These are phyloP conservation scores for Boletus vinaceobasis DNA, from an alignment of 768 basidiomycete species.

Conservation along the genomic window DNA sequence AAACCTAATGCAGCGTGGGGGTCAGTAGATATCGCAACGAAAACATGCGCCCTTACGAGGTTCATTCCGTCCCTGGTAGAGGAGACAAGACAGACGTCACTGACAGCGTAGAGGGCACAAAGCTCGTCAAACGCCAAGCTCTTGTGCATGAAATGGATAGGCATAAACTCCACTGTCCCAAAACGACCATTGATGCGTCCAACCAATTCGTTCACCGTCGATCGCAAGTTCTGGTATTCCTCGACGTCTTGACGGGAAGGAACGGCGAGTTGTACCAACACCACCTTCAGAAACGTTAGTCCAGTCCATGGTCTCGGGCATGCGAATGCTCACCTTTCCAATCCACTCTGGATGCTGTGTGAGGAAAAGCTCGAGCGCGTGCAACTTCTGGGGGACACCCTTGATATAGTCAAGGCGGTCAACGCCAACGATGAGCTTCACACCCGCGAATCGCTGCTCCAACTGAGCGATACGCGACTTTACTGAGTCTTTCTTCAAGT, in stretches of 20 bases:
- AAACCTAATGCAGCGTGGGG: slow-evolving; percentile 58
- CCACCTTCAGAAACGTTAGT: slow-evolving; percentile 53
- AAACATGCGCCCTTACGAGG: slow-evolving; percentile 55
- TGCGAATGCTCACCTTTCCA: slow-evolving; percentile 65
- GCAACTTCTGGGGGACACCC: slow-evolving; percentile 97
- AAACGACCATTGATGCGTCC: slow-evolving; percentile 98
- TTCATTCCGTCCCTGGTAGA: slow-evolving; percentile 99
- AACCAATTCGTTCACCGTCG: slow-evolving; percentile 95
- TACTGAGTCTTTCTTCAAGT: slow-evolving; percentile 77
- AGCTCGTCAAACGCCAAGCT: slow-evolving; percentile 90
- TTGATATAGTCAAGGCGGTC: slow-evolving; percentile 99
- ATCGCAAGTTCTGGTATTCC: slow-evolving; percentile 96
- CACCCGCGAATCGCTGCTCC: slow-evolving; percentile 87
- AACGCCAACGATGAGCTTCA: slow-evolving; percentile 97
- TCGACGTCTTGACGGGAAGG: slow-evolving; percentile 98
- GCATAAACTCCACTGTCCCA: slow-evolving; percentile 99
- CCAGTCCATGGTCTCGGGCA: neutral
- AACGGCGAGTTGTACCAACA: slow-evolving; percentile 94
- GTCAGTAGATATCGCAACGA: slow-evolving; percentile 5
- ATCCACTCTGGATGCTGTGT: slow-evolving; percentile 99
- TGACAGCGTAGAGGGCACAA: slow-evolving; percentile 95
- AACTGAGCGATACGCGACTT: slow-evolving; percentile 75
- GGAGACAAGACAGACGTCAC: slow-evolving; percentile 94
- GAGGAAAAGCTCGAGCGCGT: slow-evolving; percentile 94
- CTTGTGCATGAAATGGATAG: slow-evolving; percentile 99